A percentile compares a stretch with the other conserved stretches of the same genome.
phyloP scores from a whole-genome alignment of 2,329 filamentous ascomycete genomes.

The Fusarium sp. region DNA sequence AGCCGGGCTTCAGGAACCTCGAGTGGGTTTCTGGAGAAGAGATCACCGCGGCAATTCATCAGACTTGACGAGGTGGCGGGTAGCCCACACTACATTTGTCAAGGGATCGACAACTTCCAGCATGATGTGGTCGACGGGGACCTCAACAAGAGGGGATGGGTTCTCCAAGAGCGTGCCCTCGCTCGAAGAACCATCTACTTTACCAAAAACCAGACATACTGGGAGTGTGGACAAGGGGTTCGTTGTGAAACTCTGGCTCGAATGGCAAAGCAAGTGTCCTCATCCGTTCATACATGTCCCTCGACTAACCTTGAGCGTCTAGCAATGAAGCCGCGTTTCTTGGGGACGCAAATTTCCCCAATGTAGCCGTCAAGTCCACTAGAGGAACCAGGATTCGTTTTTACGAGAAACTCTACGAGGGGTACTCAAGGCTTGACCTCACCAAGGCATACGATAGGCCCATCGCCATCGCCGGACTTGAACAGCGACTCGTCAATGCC shows the following conservation, averaged over 20 bases:
- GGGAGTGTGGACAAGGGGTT: slow-evolving; percentile 33
- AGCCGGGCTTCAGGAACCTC: slow-evolving; percentile 10
- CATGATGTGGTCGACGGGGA: slow-evolving; percentile 26
- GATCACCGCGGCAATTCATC: slow-evolving; percentile 2
- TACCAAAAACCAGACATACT: slow-evolving; percentile 31
- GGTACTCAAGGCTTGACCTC: slow-evolving; percentile 32
- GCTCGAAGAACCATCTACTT: slow-evolving; percentile 36
- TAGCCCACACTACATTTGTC: slow-evolving; percentile 15
- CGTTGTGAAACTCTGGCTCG: slow-evolving; percentile 27
- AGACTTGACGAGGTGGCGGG: background rate
- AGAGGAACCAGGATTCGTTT: slow-evolving; percentile 29
- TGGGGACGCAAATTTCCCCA: slow-evolving; percentile 37
- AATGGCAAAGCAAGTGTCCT: slow-evolving; percentile 29
- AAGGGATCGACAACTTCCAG: slow-evolving; percentile 31
- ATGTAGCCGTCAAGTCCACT: background rate
- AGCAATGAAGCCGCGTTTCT: slow-evolving; percentile 30
- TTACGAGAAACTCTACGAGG: slow-evolving; percentile 31
- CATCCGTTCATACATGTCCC: background rate
- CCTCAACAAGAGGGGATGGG: slow-evolving; percentile 18
- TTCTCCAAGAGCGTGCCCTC: slow-evolving; percentile 23
- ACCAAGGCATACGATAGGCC: slow-evolving; percentile 27
- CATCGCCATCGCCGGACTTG: slow-evolving; percentile 34
- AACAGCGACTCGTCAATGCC: slow-evolving; percentile 21
- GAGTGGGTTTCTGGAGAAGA: slow-evolving; percentile 12
- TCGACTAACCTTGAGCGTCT: background rate